These are phyloP conservation scores for Tolypocladium ovalisporum DNA, from an alignment of 2,329 filamentous ascomycete genomes.

Conservation along the genomic window DNA sequence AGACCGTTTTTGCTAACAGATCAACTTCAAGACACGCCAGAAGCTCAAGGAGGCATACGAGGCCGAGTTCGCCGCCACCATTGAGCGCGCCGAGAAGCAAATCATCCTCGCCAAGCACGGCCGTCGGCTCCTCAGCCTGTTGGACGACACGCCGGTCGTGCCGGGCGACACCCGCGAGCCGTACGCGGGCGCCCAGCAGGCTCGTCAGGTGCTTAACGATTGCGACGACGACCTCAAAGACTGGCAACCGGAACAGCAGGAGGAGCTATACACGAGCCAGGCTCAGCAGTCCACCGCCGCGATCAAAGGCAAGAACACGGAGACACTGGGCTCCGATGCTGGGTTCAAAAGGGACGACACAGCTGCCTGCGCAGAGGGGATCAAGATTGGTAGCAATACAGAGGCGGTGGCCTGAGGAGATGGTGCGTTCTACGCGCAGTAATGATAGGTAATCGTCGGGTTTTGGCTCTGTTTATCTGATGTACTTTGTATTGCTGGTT, in stretches of 20 bases:
- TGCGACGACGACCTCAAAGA: conserved; percentile 78
- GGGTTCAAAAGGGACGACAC: conserved; percentile 1
- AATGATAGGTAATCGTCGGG: too few relatives aligned
- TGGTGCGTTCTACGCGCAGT: background rate
- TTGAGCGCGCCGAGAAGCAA: conserved; percentile 95
- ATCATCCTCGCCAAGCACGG: conserved; percentile 88
- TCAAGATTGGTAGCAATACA: background rate
- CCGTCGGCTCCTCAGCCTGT: conserved; percentile 68
- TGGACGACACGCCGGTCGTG: conserved; percentile 83
- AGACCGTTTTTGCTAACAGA: background rate
- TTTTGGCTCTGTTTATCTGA: background rate
- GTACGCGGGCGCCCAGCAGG: conserved; percentile 56
- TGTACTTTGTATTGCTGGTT: background rate
- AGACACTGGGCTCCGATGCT: conserved; percentile 5
- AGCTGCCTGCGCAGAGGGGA: background rate
- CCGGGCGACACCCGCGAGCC: conserved; percentile 67
- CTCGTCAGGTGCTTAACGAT: conserved; percentile 80
- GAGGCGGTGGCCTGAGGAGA: background rate
- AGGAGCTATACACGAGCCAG: conserved; percentile 21
- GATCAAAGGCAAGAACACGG: conserved; percentile 16
- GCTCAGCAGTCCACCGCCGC: conserved; percentile 12
- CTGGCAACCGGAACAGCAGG: conserved; percentile 46
- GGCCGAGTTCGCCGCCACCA: conserved; percentile 76
- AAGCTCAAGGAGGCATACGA: conserved; percentile 95
- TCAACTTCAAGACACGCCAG: conserved; percentile 62